phyloP scores from a whole-genome alignment of 1,284 basidiomycete species.

The Sanghuangporus weigelae region DNA sequence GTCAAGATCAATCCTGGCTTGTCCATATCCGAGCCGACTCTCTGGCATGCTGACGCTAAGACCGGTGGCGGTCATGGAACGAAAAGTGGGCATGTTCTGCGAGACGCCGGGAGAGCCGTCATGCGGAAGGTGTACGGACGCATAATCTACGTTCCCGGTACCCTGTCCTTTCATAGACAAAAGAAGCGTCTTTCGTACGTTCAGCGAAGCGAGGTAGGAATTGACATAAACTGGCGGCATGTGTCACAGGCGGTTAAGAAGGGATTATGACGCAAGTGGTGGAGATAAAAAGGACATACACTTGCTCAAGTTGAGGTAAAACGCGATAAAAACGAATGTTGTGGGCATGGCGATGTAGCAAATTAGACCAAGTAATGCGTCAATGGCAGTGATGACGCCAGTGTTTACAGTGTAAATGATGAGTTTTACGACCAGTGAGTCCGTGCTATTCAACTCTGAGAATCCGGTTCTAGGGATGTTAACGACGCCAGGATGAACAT shows the following conservation, averaged over 20 bases:
- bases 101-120: not conserved
- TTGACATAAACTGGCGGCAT: conserved; percentile 34
- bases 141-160: not conserved
- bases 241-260: not conserved
- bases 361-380: not conserved
- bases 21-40: not conserved
- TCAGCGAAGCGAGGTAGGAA: conserved; percentile 34
- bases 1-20: not conserved
- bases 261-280: not conserved
- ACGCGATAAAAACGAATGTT: conserved; percentile 34
- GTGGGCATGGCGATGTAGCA: conserved; percentile 32
- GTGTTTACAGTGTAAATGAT: conserved; percentile 37
- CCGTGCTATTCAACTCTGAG: conserved; percentile 25
- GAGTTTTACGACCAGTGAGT: conserved; percentile 31
- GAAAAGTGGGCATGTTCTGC: conserved; percentile 8
- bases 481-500: not conserved
- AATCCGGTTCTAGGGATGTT: not conserved
- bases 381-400: conserved; percentile 21
- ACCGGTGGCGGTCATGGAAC: not conserved
- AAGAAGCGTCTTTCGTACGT: conserved; percentile 30
- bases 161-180: not conserved
- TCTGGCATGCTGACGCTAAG: not conserved
- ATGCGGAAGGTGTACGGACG: not conserved
- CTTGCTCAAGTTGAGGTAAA: conserved; percentile 35
- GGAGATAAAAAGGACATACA: conserved; percentile 22